Evolutionary conservation across 2,329 filamentous ascomycete species (phyloP).

Genomic region (Metarhizium sp.): DNA sequence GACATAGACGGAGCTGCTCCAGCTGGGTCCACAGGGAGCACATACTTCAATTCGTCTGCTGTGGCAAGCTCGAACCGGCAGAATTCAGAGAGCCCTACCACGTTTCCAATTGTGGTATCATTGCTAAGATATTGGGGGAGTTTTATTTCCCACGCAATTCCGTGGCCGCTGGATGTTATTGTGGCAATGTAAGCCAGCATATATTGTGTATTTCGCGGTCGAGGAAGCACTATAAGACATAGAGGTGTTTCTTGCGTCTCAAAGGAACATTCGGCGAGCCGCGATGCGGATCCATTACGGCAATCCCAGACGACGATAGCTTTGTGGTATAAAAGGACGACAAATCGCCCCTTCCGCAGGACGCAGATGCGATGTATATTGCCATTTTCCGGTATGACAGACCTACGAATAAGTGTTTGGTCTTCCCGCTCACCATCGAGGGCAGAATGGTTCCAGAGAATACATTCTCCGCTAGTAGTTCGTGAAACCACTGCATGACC

Average conservation of each 20-base stretch:
- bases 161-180: conserved; percentile 67
- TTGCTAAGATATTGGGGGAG: conserved; percentile 40
- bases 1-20: conserved; percentile 62
- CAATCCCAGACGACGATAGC: conserved; percentile 75
- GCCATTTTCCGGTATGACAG: conserved; percentile 54
- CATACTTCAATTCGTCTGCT: conserved; percentile 49
- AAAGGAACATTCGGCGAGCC: conserved; percentile 45
- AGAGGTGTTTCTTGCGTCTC: conserved; percentile 60
- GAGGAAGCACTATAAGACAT: conserved; percentile 68
- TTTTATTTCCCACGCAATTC: conserved; percentile 71
- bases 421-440: conserved; percentile 27
- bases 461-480: conserved; percentile 67
- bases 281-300: conserved; percentile 44
- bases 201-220: conserved; percentile 44
- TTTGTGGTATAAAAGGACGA: conserved; percentile 68
- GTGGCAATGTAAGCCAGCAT: conserved; percentile 66
- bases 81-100: conserved; percentile 48
- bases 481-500: conserved; percentile 74
- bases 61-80: conserved; percentile 60
- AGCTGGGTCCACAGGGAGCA: conserved; percentile 80
- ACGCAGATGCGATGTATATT: conserved; percentile 76
- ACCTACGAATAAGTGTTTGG: conserved; percentile 50
- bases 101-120: conserved; percentile 9
- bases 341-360: conserved; percentile 65
- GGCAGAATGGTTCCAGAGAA: conserved; percentile 65